These are phyloP conservation scores for Saturnispora kantuleensis DNA, from an alignment of 805 yeast species.

Conservation along the genomic window DNA sequence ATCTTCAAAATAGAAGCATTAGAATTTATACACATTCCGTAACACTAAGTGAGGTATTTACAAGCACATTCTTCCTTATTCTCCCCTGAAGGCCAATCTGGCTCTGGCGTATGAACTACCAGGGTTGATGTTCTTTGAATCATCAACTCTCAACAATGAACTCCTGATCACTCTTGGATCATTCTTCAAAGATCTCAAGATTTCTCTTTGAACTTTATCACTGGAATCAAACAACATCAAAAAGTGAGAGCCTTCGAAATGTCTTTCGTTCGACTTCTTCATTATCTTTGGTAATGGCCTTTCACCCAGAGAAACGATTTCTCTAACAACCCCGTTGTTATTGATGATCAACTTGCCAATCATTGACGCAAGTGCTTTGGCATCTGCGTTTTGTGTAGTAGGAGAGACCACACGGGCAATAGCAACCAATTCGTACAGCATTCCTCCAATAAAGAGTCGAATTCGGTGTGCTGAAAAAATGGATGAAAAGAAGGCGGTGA, in stretches of 20 bases:
- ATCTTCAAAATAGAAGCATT: no score
- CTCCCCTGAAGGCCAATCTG: slow-evolving; percentile 15
- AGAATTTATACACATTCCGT: no score
- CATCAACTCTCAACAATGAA: slow-evolving; percentile 54
- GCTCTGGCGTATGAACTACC: slow-evolving; percentile 49
- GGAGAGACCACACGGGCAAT: slow-evolving; percentile 74
- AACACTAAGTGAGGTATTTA: no score
- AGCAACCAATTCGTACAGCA: slow-evolving; percentile 88
- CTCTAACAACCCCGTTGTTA: slow-evolving; percentile 91
- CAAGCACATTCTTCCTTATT: neutral
- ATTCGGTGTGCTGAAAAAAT: neutral
- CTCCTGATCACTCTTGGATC: slow-evolving; percentile 91
- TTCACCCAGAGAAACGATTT: slow-evolving; percentile 69
- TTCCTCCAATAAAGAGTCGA: slow-evolving; percentile 19
- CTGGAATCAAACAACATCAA: slow-evolving; percentile 80
- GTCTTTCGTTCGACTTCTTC: slow-evolving; percentile 78
- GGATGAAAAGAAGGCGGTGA: neutral
- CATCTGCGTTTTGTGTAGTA: slow-evolving; percentile 42
- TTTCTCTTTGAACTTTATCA: slow-evolving; percentile 77
- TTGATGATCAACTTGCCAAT: slow-evolving; percentile 74
- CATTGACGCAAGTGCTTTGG: slow-evolving; percentile 47
- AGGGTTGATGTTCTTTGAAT: slow-evolving; percentile 40
- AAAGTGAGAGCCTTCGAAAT: slow-evolving; percentile 86
- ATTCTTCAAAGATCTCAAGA: slow-evolving; percentile 64
- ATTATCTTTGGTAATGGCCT: slow-evolving; percentile 71